Evolutionary conservation across 2,329 filamentous ascomycete species (phyloP).

Genomic region (Pseudonectria foliicola): DNA sequence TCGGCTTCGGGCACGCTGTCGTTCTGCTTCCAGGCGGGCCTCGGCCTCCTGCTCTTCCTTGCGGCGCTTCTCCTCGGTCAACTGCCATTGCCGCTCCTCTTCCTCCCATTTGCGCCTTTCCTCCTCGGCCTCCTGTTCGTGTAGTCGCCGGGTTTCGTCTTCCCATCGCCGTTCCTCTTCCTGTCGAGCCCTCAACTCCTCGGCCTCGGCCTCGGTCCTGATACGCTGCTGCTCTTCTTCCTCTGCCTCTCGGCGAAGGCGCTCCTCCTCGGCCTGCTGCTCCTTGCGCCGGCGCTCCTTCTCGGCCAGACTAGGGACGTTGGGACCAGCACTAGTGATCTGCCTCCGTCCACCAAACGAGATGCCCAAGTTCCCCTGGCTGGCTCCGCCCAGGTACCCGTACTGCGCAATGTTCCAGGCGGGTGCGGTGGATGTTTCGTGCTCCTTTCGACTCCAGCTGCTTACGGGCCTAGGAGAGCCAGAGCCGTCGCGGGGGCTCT

Average conservation of each 20-base stretch:
- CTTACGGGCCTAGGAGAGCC: slow-evolving; percentile 56
- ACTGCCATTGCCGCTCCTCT: slow-evolving; percentile 68
- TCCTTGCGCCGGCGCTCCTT: slow-evolving; percentile 65
- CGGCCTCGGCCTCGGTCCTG: slow-evolving; percentile 41
- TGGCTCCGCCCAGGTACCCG: slow-evolving; percentile 95
- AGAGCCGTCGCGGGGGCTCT: slow-evolving; percentile 48
- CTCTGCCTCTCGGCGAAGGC: slow-evolving; percentile 47
- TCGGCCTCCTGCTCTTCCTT: slow-evolving; percentile 69
- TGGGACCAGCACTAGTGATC: slow-evolving; percentile 76
- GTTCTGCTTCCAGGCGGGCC: slow-evolving; percentile 58
- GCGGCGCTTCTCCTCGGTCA: slow-evolving; percentile 65
- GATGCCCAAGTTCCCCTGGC: slow-evolving; percentile 90
- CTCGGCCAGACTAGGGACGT: slow-evolving; percentile 74
- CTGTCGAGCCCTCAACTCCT: slow-evolving; percentile 53
- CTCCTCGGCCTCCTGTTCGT: slow-evolving; percentile 57
- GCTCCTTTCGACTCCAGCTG: slow-evolving; percentile 82
- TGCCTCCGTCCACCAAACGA: slow-evolving; percentile 86
- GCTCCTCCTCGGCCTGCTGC: slow-evolving; percentile 51
- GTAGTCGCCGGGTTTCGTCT: slow-evolving; percentile 52
- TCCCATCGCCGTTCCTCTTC: slow-evolving; percentile 64
- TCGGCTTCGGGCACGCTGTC: slow-evolving; percentile 52
- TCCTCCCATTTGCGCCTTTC: slow-evolving; percentile 72
- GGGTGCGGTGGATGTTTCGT: slow-evolving; percentile 73
- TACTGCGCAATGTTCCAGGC: slow-evolving; percentile 99
- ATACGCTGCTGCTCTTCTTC: slow-evolving; percentile 40